Evolutionary conservation across 179 eudicot species (phyloP), one percentile per base, ranked within the genome.

Genomic region (Camellia oleifera): DNA sequence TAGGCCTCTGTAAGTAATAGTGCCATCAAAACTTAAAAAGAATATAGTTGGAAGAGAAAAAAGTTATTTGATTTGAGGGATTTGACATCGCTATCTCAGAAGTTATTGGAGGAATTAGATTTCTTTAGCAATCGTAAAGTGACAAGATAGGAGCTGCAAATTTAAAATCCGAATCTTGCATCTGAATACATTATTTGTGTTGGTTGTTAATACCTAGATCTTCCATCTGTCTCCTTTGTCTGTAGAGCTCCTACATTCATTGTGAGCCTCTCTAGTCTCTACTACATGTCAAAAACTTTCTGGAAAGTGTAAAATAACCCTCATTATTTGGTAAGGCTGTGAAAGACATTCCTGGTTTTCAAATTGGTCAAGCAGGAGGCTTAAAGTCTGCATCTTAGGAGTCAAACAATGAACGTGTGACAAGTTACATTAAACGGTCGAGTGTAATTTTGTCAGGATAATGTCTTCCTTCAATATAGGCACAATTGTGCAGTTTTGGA

Each of bases 381-480:
- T 48, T 70, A 48, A 70, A 48, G 74, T 46, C 40, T 70, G 74
- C 57, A 70, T 48, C 6, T 23, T 70, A 12, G 72, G 72, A 13
- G 57, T 48, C 52, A 69, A 46, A 20, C 52, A 17, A 48, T 7
- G 73, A 70, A 48, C 4, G 52, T 56, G 50, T 45, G 50, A 70
- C 15, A 4, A 9, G 32, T 46, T 17, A 50, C 74, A n/a, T 50
- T 46, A 4, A 32, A 70, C 0, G 60, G 13, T 56, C 13, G 60
- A 3, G 13, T 56, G 15, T 9, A 56, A 3, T 9, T 9, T 56
- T 56, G 60, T 56, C 58, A 54, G 15, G 14, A 54, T 52, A 52
- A 52, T 52, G 10, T 52, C 10, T 52, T 52, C 1, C 54, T 52
- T 9, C 54, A 52, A 52, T 52, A 54, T 54, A 54, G 58, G 58